A percentile compares a stretch with the other conserved stretches of the same genome.
Evolutionary conservation across 129 eudicot genomes (phyloP).

Genomic region (Chrysanthemum lavandulifolium): DNA sequence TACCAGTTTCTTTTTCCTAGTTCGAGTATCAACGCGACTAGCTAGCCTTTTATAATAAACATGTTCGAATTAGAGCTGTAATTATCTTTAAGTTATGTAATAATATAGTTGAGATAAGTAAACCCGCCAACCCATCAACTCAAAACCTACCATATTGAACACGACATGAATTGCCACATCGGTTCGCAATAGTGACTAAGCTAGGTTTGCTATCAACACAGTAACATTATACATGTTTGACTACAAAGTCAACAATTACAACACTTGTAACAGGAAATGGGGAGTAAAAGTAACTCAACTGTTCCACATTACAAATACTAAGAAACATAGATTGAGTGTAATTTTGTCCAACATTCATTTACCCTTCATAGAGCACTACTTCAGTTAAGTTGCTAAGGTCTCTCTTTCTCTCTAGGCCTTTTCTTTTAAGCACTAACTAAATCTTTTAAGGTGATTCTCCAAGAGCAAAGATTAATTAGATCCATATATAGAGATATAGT

Average conservation of each 20-base stretch:
- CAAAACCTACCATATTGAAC: no score
- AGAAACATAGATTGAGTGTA: constrained; percentile 30
- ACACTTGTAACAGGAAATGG: constrained; percentile 15
- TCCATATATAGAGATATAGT: background rate
- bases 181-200: no score
- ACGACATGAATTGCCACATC: no score
- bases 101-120: no score
- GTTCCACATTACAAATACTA: constrained; percentile 14
- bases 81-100: no score
- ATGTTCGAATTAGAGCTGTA: no score
- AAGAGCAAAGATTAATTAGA: constrained; percentile 1
- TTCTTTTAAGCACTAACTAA: constrained; percentile 6
- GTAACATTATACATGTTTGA: constrained; percentile 4
- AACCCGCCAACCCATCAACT: no score
- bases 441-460: background rate
- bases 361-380: constrained; percentile 36
- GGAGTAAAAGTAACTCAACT: constrained; percentile 20
- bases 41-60: no score
- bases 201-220: background rate
- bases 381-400: constrained; percentile 29
- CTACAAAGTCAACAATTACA: constrained; percentile 23
- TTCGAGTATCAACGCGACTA: no score
- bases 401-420: constrained; percentile 15
- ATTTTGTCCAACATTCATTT: constrained; percentile 21
- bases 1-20: no score